A percentile compares a stretch with the other conserved stretches of the same genome.
These are phyloP conservation scores for Nelumbo lutea DNA, from an alignment of 164 flowering plant genomes.

Conservation along the genomic window DNA sequence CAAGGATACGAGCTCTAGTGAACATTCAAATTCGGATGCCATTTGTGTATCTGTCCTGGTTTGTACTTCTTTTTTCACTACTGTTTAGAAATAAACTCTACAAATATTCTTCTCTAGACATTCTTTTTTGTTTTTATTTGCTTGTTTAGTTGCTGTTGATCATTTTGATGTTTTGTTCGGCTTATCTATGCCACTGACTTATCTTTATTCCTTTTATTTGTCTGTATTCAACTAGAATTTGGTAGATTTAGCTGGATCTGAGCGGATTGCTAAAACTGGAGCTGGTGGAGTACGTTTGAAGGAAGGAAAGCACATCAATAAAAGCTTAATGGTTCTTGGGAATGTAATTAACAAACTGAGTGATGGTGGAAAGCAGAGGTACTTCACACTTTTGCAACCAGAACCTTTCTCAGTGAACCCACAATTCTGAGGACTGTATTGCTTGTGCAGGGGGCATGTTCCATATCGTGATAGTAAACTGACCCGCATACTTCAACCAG, in stretches of 20 bases:
- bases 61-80: constrained; percentile 20
- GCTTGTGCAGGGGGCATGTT: constrained; percentile 72
- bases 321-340: constrained; percentile 95
- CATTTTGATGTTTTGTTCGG: not conserved
- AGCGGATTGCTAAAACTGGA: constrained; percentile 94
- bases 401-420: not conserved
- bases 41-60: constrained; percentile 97
- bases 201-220: not conserved
- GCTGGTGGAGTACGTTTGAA: constrained; percentile 91
- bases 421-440: constrained; percentile 4
- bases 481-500: constrained; percentile 96
- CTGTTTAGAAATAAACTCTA: not conserved
- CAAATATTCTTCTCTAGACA: not conserved
- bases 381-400: constrained; percentile 1
- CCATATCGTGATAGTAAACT: constrained; percentile 97
- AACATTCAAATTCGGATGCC: constrained; percentile 54
- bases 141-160: not conserved
- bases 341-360: constrained; percentile 92
- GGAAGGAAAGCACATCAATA: constrained; percentile 95
- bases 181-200: not conserved
- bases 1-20: constrained; percentile 37
- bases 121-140: not conserved
- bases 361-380: constrained; percentile 94
- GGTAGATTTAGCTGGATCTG: constrained; percentile 98
- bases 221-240: constrained; percentile 51